Evolutionary conservation across 2,329 filamentous ascomycete species (phyloP), one percentile per base, ranked within the genome.

Genomic region (Scytalidium lignicola): DNA sequence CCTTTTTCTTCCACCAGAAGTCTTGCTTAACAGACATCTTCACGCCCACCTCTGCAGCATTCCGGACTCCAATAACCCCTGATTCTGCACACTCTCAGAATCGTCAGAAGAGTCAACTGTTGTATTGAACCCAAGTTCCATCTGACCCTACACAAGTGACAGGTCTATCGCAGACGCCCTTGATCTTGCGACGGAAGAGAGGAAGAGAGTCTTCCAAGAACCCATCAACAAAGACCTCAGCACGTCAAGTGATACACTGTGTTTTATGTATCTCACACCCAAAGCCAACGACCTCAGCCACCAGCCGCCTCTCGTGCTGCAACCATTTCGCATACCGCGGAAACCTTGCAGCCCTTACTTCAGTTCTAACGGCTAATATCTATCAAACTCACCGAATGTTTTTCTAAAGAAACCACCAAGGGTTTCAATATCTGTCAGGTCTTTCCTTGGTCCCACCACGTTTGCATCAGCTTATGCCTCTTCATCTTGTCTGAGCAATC

Each of bases 291-390:
- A 90, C 85, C 90, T 89, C 84, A 88, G 85, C 88, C 86, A 92
- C 85, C 84, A 86, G 77, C 85, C 85, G 82, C 89, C 89, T 79
- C 83, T 89, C 79, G 89, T 90, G 88, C 89, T 95, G 88, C 90
- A 91, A 83, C 80, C 86, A 82, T 95, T 95, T 88, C 90, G 90
- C 83, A 90, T 88, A 87, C 80, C 85, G 84, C 85, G 88, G 81
- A 95, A 88, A 84, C 88, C 85, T 80, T 89, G 88, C 87, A 91
- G 87, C 79, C 83, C 83, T 72, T 83, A 90, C 74, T 86, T 90
- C 74, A 86, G 83, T 75, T 90, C 88, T 66, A 92, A 93, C 88
- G 92, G 91, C 80, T 96, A 90, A 91, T 75, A 56, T 53, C 46
- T 42, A 40, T 39, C 39, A 28, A 47, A 51, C 50, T 32, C 48